Evolutionary conservation across 2,329 filamentous ascomycete species (phyloP).

Genomic region (Pyrenophora graminea): DNA sequence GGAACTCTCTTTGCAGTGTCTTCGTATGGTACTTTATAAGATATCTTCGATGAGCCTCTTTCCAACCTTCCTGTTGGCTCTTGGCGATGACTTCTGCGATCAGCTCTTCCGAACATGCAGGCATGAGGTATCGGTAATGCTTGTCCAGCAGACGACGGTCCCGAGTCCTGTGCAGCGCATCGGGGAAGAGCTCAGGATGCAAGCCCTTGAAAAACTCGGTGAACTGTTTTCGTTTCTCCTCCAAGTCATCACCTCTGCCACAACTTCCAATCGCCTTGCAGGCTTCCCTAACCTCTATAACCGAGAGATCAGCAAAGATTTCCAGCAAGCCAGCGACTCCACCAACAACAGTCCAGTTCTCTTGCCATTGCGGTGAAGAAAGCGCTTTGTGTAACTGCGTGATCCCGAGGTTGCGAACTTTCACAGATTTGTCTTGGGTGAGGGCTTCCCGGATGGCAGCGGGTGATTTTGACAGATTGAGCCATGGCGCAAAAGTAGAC

Average conservation of each 20-base stretch:
- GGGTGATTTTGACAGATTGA: constrained; percentile 28
- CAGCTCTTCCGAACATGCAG: constrained; percentile 26
- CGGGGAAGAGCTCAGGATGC: constrained; percentile 22
- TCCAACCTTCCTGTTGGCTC: constrained; percentile 7
- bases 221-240: constrained; percentile 22
- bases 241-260: constrained; percentile 14
- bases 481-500: constrained; percentile 28
- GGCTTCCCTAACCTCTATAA: constrained; percentile 25
- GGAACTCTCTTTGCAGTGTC: constrained; percentile 16
- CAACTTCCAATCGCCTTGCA: constrained; percentile 24
- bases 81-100: constrained; percentile 13
- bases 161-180: constrained; percentile 11
- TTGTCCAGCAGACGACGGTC: constrained; percentile 27
- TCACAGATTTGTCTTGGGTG: constrained; percentile 28
- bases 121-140: constrained; percentile 27
- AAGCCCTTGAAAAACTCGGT: constrained; percentile 31
- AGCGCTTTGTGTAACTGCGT: constrained; percentile 25
- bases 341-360: constrained; percentile 36
- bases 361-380: constrained; percentile 24
- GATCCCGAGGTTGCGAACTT: constrained; percentile 26
- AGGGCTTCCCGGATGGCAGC: constrained; percentile 21
- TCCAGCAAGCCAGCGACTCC: constrained; percentile 30
- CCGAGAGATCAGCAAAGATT: constrained; percentile 30
- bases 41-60: constrained; percentile 2
- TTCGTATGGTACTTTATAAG: constrained; percentile 24